Base-by-base conservation (phyloP, 495 filamentous ascomycete genomes). In the Hypoxylon rickii region DNA sequence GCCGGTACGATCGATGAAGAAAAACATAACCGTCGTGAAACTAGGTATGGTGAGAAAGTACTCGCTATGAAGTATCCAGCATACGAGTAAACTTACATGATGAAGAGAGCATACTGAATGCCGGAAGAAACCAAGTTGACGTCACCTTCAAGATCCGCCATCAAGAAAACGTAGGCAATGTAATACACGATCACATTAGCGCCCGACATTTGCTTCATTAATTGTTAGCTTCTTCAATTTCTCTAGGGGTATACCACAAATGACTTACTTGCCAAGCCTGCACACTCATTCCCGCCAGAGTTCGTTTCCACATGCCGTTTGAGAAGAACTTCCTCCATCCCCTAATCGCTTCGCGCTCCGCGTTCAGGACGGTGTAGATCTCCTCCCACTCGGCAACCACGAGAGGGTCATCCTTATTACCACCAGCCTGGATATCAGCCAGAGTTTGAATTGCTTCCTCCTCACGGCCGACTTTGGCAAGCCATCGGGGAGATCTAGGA, bases 301-400 rank as follows among this genome's bases (percentile, higher is more conserved):
- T 89, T 2, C 88, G 79, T 54, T 81, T 79, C 87, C 86, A 89
- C 77, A 90, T 86, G 52, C 82, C 77, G 24, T 86, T 86, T 8
- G 68, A 33, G 70, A 86, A 42, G 73, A 80, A 85, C 72, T 85
- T 70, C 62, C 79, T 66, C 86, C 79, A 83, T 58, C 84, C 77
- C 61, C 64, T 40, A 53, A 70, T 66, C 63, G 79, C 65, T 70
- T 83, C 59, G 53, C 80, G 59, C 76, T 80, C 72, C 43, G 87
- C 86, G 31, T 72, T 73, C 44, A 88, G 77, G 2, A 81, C 77
- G 0, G 77, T 81, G 26, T 67, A 70, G 43, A 90, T 89, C 56
- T 91, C 88, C 66, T 89, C 83, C 72, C 81, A 89, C 58, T 90
- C 88, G 1, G 84, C 83, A 56, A 88, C 73, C 17, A 91, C 87